Percentiles rank a stretch among this genome's conserved stretches.
These are phyloP conservation scores for Septoria linicola DNA, from an alignment of 2,329 filamentous ascomycete species.

Conservation along the genomic window DNA sequence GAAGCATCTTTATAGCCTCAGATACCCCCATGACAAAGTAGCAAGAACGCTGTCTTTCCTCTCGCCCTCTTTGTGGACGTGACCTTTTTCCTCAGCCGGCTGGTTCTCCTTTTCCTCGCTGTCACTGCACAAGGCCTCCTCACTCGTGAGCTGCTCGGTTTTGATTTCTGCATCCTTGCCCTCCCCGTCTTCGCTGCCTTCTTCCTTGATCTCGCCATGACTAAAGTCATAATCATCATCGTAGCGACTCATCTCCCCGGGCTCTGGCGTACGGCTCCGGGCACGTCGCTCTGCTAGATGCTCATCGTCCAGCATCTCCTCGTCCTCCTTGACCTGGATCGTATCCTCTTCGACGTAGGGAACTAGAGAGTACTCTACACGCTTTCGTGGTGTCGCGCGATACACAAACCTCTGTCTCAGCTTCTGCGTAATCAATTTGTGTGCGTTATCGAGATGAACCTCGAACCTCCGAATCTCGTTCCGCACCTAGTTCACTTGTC, in stretches of 20 bases:
- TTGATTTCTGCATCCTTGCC: no score
- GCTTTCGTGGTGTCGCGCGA: conserved; percentile 11
- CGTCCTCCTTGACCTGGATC: conserved; percentile 9
- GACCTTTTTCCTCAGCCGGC: no score
- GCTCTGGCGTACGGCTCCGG: conserved; percentile 15
- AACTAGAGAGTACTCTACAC: neutral
- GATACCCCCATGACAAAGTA: no score
- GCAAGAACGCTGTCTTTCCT: no score
- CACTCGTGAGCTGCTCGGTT: no score
- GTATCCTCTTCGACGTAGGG: conserved; percentile 7
- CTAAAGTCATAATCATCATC: conserved; percentile 4
- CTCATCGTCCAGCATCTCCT: conserved; percentile 21
- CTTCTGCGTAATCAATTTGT: conserved; percentile 7
- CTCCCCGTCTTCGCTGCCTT: no score
- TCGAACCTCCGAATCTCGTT: conserved; percentile 20
- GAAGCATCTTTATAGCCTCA: no score
- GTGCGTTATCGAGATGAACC: conserved; percentile 19
- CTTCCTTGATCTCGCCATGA: neutral
- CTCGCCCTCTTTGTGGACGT: no score
- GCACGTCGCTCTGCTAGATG: conserved; percentile 3
- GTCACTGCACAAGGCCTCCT: no score
- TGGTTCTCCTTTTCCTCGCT: no score
- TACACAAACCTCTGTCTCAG: conserved; percentile 17
- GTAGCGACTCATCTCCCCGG: conserved; percentile 5
- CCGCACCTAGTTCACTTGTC: no score